Conservation (phyloP, 495 filamentous ascomycete species). For the Penicillium psychrofluorescens region DNA sequence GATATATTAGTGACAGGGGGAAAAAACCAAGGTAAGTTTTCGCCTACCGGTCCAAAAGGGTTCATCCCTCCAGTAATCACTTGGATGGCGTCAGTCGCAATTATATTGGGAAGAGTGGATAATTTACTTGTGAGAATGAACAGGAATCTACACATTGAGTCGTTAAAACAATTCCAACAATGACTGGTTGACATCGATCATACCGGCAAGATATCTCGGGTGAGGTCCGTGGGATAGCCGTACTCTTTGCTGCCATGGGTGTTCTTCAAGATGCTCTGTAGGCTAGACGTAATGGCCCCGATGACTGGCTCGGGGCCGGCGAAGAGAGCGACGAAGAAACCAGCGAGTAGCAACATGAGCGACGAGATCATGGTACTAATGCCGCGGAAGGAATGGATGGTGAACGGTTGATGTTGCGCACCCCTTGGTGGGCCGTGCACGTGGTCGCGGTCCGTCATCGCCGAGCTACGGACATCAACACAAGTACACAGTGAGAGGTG, state of each 20-base stretch:
- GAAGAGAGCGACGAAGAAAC: constrained; percentile 18
- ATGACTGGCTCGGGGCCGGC: constrained; percentile 16
- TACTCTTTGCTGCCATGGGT: constrained; percentile 34
- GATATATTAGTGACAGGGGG: background rate
- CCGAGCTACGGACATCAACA: too few relatives aligned
- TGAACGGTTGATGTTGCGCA: too few relatives aligned
- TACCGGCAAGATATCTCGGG: constrained; percentile 36
- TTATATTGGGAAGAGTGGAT: background rate
- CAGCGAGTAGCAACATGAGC: constrained; percentile 12
- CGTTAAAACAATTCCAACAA: constrained; percentile 4
- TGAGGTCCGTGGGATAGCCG: constrained; percentile 41
- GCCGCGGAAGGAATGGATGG: too few relatives aligned
- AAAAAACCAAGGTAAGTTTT: background rate
- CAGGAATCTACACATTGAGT: constrained; percentile 27
- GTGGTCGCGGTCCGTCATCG: too few relatives aligned
- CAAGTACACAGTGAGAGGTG: too few relatives aligned
- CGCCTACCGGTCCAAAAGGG: constrained; percentile 41
- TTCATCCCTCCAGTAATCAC: constrained; percentile 41
- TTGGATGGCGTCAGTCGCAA: background rate
- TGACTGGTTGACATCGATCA: too few relatives aligned
- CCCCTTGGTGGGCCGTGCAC: too few relatives aligned
- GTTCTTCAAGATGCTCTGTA: constrained; percentile 38
- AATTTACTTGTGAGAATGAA: constrained; percentile 38
- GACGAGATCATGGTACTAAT: constrained; percentile 3
- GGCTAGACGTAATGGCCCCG: constrained; percentile 19